Evolutionary conservation across 805 yeast species (phyloP), one percentile per base, ranked within the genome.

Genomic region (Crinitomyces ghanaensis): DNA sequence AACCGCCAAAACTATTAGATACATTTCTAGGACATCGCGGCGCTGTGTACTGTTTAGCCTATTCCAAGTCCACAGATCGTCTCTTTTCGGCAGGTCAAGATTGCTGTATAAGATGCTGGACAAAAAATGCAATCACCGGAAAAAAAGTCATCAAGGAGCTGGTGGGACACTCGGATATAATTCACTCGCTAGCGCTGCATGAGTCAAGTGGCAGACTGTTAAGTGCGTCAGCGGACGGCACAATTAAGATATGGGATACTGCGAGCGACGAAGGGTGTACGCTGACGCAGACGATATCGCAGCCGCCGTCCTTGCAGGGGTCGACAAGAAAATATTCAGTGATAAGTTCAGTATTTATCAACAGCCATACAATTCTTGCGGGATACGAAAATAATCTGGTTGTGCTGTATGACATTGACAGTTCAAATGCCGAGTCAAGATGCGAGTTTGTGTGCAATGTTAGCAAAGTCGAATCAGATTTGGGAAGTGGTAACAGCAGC

Each of bases 51-150:
- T 37, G 41, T 7, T 36, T 45, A 18, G 38, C 31, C n/a, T 40
- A 42, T 26, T 34, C 38, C 15, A 31, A 31, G 11, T 32, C 42
- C 11, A 24, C 35, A 4, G 35, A 36, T n/a, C 18, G 29, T 29
- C 28, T 45, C 22, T 42, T 26, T 25, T 39, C 51, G 1, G 46
- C 44, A 13, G 51, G 49, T 7, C 33, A 29, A 19, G 50, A 42
- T 31, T 24, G 40, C 11, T 32, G 33, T 4, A 33, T 46, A 12
- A 36, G 45, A 5, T 30, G 38, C 27, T 46, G 49, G 49, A 28
- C 34, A 16, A 26, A 26, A 15, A 28, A 33, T 17, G 20, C 33
- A 6, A 20, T 16, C 26, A 33, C 27, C 11, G 16, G 22, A 5
- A 31, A 24, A 6, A 25, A 28, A 19, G 30, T 33, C 21, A 26